phyloP scores from a whole-genome alignment of 192 early-diverging fungal species.

The Martensiomyces pterosporus region DNA sequence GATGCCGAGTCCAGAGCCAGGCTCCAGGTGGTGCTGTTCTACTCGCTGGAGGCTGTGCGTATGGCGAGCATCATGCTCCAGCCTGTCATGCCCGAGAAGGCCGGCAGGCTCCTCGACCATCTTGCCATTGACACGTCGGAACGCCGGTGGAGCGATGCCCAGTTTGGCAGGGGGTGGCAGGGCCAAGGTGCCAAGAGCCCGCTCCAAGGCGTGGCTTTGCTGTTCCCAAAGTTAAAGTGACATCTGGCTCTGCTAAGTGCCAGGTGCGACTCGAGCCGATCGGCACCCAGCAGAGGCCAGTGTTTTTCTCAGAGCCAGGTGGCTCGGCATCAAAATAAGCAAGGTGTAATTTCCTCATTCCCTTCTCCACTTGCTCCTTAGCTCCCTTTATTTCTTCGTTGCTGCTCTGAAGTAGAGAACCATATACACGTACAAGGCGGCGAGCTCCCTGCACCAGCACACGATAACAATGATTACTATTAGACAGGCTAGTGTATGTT shows the following conservation, averaged over 20 bases:
- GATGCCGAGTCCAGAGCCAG: slow-evolving; percentile 28
- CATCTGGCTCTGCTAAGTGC: too few species aligned
- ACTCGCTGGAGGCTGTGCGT: slow-evolving; percentile 71
- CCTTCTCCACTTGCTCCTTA: neutral
- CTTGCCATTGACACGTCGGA: slow-evolving; percentile 56
- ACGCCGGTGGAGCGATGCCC: slow-evolving; percentile 57
- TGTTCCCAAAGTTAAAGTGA: slow-evolving; percentile 37
- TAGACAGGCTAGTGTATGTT: slow-evolving; percentile 40
- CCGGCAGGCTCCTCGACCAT: slow-evolving; percentile 59
- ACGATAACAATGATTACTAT: slow-evolving; percentile 36
- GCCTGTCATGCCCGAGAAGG: slow-evolving; percentile 83
- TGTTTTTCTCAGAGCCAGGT: too few species aligned
- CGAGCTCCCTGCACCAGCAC: neutral
- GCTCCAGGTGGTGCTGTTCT: slow-evolving; percentile 65
- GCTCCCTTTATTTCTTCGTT: neutral
- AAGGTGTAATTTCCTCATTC: neutral
- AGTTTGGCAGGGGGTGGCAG: slow-evolving; percentile 60
- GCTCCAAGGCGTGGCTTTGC: slow-evolving; percentile 5
- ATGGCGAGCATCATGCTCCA: slow-evolving; percentile 70
- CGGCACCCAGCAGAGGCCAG: too few species aligned
- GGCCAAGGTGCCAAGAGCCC: slow-evolving; percentile 1
- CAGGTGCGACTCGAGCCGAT: too few species aligned
- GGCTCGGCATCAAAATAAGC: too few species aligned
- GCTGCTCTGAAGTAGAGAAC: neutral
- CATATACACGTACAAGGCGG: neutral